Percentiles rank a stretch among this genome's conserved stretches.
phyloP scores from a whole-genome alignment of 495 filamentous ascomycete species.

The Penicillium riverlandense region DNA sequence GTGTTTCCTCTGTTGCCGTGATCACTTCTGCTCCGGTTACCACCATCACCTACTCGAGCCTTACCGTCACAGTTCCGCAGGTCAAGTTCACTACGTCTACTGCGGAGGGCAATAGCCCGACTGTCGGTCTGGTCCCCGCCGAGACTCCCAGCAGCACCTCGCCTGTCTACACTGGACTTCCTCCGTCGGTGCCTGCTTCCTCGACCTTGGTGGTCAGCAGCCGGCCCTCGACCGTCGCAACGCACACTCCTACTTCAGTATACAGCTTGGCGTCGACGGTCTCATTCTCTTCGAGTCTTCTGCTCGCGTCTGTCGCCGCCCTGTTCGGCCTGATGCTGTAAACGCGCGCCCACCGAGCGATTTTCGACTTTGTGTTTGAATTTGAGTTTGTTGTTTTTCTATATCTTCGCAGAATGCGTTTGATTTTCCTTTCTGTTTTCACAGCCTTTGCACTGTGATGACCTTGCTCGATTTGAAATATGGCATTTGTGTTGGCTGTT shows the following conservation, averaged over 20 bases:
- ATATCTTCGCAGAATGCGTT: background rate
- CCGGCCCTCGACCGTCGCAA: background rate
- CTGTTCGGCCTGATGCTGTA: conserved; percentile 15
- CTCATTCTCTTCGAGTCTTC: conserved; percentile 9
- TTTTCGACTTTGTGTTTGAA: no score
- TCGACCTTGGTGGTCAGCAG: conserved; percentile 4
- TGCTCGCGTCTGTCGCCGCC: conserved; percentile 11
- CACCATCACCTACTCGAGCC: conserved; percentile 54
- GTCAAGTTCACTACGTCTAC: conserved; percentile 59
- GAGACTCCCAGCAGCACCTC: conserved; percentile 7
- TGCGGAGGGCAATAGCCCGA: conserved; percentile 36
- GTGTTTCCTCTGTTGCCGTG: conserved; percentile 22
- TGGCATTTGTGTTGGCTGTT: no score
- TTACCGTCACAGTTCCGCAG: conserved; percentile 68
- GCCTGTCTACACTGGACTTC: conserved; percentile 15
- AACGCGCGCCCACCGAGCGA: background rate
- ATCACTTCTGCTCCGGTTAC: conserved; percentile 46
- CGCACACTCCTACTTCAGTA: background rate
- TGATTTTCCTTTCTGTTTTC: background rate
- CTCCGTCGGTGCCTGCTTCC: conserved; percentile 9
- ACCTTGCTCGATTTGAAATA: background rate
- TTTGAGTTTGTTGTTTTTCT: background rate
- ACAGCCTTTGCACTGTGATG: background rate
- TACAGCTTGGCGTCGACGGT: conserved; percentile 14
- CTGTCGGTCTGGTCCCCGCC: conserved; percentile 26